Percentiles rank a stretch among this genome's conserved stretches.
phyloP scores from a whole-genome alignment of 2,329 filamentous ascomycete species.

The Colletotrichum lindemuthianum region DNA sequence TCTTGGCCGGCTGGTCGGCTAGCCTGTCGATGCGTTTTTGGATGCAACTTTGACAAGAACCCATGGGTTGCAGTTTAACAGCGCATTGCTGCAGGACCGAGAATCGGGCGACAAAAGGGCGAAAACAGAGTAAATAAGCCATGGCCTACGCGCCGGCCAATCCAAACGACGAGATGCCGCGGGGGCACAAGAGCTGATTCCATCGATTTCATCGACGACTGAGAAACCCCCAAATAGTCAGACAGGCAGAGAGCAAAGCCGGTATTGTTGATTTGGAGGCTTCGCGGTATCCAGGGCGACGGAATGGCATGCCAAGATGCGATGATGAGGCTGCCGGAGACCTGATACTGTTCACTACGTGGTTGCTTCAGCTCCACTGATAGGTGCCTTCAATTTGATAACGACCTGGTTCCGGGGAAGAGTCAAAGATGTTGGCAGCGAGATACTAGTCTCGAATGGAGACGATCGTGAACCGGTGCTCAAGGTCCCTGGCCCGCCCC shows the following conservation, averaged over 20 bases:
- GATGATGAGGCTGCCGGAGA: neutral
- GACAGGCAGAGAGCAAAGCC: constrained; percentile 6
- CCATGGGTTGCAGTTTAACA: constrained; percentile 25
- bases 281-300: constrained; percentile 19
- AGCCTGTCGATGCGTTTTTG: constrained; percentile 8
- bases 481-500: constrained; percentile 11
- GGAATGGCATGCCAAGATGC: neutral
- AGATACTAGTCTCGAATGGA: neutral
- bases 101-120: constrained; percentile 6
- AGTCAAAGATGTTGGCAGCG: too few species aligned
- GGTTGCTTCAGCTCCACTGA: too few species aligned
- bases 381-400: too few species aligned
- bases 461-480: neutral
- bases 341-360: too few species aligned
- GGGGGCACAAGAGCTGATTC: constrained; percentile 3
- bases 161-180: constrained; percentile 8
- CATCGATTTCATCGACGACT: constrained; percentile 15
- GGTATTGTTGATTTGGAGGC: constrained; percentile 18
- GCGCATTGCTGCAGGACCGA: constrained; percentile 10
- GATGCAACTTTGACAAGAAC: constrained; percentile 17
- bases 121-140: neutral
- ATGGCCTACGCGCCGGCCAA: constrained; percentile 8
- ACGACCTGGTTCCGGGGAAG: too few species aligned
- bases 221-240: constrained; percentile 30
- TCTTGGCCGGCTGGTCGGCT: constrained; percentile 9